Base-by-base conservation (phyloP, 2,329 filamentous ascomycete species). In the Mycosphaerella sp. region DNA sequence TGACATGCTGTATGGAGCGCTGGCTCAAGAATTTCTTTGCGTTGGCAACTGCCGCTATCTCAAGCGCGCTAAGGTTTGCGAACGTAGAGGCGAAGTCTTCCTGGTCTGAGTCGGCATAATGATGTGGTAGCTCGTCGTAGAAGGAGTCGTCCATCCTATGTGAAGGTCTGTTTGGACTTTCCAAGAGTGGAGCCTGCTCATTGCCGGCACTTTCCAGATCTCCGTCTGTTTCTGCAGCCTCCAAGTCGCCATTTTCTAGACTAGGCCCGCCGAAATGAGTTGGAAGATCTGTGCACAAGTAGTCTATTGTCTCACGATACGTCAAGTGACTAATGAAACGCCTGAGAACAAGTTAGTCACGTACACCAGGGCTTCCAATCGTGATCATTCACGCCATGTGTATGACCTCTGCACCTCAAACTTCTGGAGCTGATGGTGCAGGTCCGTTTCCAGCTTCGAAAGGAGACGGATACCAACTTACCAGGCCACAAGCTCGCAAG, bases 1-100 rank as follows among this genome's bases (percentile, higher is more conserved):
- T 81, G 58, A 94, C 86, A 62, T 85, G 86, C 65, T 95, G 89
- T 9, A 94, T 85, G 2, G 87, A 80, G 53, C 79, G 78, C 67
- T 94, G 88, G 63, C 84, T 85, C 32, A 95, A 77, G 60, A 95
- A 94, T 41, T 86, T 86, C 71, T 95, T 95, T 27, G 87, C 87
- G 52, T 87, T 79, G 10, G 85, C 85, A 16, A 94, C 82, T 41
- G 85, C 84, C 21, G 88, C 89, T 62, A 95, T 90, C 66, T 95
- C 89, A 13, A 97, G 76, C 1, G 88, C 89, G 66, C 93, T 95
- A 42, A 95, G 75, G 14, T 85, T 83, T 32, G 82, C 81, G 66
- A 95, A 95, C 1, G 83, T 79, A 0, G 80, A 78, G 0, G 85
- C 86, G 34, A 64, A 63, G 17, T 56, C 46, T 32, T 56, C 50